Evolutionary conservation across 1,284 basidiomycete genomes (phyloP).

Genomic region (Ceratobasidium sp.): DNA sequence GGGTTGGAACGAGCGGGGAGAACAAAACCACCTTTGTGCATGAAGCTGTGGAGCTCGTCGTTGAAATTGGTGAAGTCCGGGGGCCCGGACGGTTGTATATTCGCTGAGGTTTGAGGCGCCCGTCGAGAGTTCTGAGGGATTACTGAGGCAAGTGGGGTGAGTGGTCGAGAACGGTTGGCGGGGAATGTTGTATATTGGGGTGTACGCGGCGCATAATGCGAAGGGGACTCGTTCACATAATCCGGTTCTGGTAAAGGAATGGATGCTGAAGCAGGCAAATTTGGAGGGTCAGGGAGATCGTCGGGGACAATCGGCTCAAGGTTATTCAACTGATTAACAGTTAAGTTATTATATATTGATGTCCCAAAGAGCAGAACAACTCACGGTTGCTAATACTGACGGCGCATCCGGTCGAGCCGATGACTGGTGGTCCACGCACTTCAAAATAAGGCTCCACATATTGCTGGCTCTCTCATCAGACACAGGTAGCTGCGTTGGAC

Average conservation of each 20-base stretch:
- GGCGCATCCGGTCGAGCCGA: too few relatives aligned
- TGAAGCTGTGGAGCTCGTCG: conserved; percentile 27
- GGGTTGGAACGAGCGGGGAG: neutral
- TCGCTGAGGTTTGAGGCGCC: conserved; percentile 21
- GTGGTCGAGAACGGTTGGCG: conserved; percentile 12
- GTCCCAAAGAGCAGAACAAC: too few relatives aligned
- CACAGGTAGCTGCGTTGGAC: too few relatives aligned
- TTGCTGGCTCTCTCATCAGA: too few relatives aligned
- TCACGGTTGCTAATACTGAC: too few relatives aligned
- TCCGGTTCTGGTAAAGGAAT: conserved; percentile 24
- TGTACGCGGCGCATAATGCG: conserved; percentile 12
- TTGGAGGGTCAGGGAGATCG: conserved; percentile 17
- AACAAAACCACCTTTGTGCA: neutral
- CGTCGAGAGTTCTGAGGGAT: neutral
- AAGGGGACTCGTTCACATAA: neutral
- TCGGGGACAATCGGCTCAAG: conserved; percentile 34
- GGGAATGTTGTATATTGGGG: neutral
- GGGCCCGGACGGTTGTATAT: conserved; percentile 20
- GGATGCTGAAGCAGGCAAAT: neutral
- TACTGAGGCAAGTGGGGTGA: conserved; percentile 23
- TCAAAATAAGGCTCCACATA: too few relatives aligned
- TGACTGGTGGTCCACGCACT: too few relatives aligned
- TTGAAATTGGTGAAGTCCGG: conserved; percentile 33
- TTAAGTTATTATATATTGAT: too few relatives aligned
- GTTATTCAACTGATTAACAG: too few relatives aligned